A percentile compares a stretch with the other conserved stretches of the same genome.
Evolutionary conservation across 2,329 filamentous ascomycete genomes (phyloP).

Genomic region (Penicillium crustosum): DNA sequence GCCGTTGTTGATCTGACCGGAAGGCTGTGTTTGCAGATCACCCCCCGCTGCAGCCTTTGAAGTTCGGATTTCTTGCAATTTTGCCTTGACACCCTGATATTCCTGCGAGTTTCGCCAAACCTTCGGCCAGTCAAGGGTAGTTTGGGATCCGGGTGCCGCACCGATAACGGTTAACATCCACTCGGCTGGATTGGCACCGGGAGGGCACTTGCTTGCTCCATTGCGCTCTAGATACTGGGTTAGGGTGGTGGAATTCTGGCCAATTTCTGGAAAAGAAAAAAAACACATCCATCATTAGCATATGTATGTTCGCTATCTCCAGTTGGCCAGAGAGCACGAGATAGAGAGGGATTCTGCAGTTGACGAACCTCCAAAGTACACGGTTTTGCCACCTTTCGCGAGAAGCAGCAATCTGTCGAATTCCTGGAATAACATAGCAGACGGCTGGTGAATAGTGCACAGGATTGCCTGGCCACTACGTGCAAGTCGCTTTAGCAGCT

Average conservation of each 20-base stretch:
- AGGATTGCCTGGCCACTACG: conserved; percentile 84
- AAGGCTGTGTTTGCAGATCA: conserved; percentile 3
- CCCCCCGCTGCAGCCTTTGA: conserved; percentile 38
- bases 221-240: conserved; percentile 64
- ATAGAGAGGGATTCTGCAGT: neutral
- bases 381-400: conserved; percentile 50
- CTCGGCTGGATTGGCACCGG: conserved; percentile 67
- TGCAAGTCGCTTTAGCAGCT: conserved; percentile 80
- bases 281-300: neutral
- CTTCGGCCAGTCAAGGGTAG: conserved; percentile 52
- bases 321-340: neutral
- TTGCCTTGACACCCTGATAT: conserved; percentile 46
- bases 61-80: conserved; percentile 54
- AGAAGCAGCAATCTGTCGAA: conserved; percentile 65
- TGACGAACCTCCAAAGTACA: neutral
- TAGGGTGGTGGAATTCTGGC: conserved; percentile 36
- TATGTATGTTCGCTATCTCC: neutral
- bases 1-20: neutral
- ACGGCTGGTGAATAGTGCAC: conserved; percentile 91
- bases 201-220: conserved; percentile 52
- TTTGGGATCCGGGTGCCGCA: conserved; percentile 59
- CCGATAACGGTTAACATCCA: conserved; percentile 60
- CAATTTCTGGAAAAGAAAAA: neutral
- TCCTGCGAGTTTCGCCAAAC: conserved; percentile 59
- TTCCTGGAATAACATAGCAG: conserved; percentile 83